Conservation (phyloP, 108 stramenopile genomes). For the Stephanodiscus minutulus region DNA sequence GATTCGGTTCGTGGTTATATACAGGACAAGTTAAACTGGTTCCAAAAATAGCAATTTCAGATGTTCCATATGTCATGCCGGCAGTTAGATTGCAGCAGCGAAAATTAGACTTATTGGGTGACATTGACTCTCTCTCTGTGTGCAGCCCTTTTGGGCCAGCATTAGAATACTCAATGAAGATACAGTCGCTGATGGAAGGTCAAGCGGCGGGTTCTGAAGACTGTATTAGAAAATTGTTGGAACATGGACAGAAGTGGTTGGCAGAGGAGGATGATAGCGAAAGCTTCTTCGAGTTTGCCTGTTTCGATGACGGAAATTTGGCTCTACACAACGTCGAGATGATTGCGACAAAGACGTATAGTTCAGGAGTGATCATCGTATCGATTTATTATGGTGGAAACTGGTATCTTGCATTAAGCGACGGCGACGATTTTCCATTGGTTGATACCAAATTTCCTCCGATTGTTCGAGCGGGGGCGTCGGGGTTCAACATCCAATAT, state of each 20-base stretch:
- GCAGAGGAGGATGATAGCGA: conserved; percentile 54
- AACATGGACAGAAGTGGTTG: conserved; percentile 58
- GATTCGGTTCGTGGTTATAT: conserved; percentile 79
- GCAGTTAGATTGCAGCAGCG: conserved; percentile 67
- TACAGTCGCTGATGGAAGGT: conserved; percentile 47
- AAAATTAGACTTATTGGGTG: conserved; percentile 59
- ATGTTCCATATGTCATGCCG: conserved; percentile 69
- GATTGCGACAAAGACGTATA: conserved; percentile 60
- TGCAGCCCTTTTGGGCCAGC: conserved; percentile 50
- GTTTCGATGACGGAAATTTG: conserved; percentile 13
- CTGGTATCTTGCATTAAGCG: conserved; percentile 59
- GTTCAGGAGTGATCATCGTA: conserved; percentile 65
- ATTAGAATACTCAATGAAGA: conserved; percentile 28
- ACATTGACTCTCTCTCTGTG: conserved; percentile 38
- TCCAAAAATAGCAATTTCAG: conserved; percentile 45
- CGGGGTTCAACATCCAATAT: conserved; percentile 55
- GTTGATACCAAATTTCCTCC: conserved; percentile 76
- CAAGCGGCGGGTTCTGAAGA: conserved; percentile 51
- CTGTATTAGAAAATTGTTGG: conserved; percentile 37
- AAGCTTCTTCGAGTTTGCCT: conserved; percentile 74
- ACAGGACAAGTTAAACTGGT: conserved; percentile 57
- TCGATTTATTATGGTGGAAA: conserved; percentile 59
- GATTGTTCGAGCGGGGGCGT: conserved; percentile 42
- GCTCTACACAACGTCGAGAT: conserved; percentile 51
- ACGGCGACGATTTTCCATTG: conserved; percentile 58